phyloP scores from a whole-genome alignment of 108 stramenopile genomes.

The Fistulifera solaris region DNA sequence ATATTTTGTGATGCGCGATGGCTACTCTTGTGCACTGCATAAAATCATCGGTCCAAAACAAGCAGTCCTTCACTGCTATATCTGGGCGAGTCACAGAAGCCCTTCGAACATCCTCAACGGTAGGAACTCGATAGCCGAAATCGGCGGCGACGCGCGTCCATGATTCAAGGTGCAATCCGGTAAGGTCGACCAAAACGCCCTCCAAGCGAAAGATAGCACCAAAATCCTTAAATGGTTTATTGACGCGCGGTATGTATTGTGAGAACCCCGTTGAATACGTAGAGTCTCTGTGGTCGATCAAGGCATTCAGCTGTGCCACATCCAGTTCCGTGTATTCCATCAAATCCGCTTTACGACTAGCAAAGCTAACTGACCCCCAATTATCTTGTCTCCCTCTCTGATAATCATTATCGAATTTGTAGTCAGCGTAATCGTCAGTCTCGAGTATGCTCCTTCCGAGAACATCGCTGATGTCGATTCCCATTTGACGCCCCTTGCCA shows the following conservation, averaged over 20 bases:
- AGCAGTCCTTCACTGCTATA: conserved; percentile 46
- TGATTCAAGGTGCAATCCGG: conserved; percentile 49
- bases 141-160: conserved; percentile 63
- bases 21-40: conserved; percentile 9
- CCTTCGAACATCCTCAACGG: conserved; percentile 33
- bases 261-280: conserved; percentile 49
- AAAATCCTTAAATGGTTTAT: conserved; percentile 66
- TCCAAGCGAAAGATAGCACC: conserved; percentile 75
- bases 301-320: conserved; percentile 41
- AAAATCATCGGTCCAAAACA: conserved; percentile 57
- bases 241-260: conserved; percentile 42
- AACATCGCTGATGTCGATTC: conserved; percentile 33
- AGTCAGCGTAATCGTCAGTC: conserved; percentile 31
- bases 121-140: conserved; percentile 30
- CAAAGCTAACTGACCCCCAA: conserved; percentile 33
- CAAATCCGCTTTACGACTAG: conserved; percentile 46
- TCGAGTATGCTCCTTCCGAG: conserved; percentile 16
- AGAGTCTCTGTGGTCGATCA: conserved; percentile 53
- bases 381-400: conserved; percentile 17
- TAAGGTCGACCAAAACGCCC: conserved; percentile 62
- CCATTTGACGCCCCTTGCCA: conserved; percentile 19
- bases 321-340: conserved; percentile 57
- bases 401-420: conserved; percentile 21
- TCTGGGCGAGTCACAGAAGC: conserved; percentile 55
- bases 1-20: conserved; percentile 21